Evolutionary conservation across 192 early-diverging fungal species (phyloP), one percentile per base, ranked within the genome.

Genomic region (Funneliformis mosseae): DNA sequence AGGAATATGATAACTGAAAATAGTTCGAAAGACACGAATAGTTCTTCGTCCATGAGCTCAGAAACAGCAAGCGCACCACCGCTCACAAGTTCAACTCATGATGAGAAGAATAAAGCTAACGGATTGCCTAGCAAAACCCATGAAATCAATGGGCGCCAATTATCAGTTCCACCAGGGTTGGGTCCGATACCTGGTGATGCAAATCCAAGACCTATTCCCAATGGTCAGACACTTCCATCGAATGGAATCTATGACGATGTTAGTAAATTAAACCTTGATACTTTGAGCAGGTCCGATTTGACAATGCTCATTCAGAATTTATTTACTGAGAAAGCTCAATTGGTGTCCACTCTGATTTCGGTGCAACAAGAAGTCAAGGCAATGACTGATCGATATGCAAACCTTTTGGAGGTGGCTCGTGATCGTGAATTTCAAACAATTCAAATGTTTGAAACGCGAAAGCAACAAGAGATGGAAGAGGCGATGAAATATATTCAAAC

Each of bases 391-490:
- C 83, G 85, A 6, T 90, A 87, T 42, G 83, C 83, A 6, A 85
- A 87, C 38, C 45, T 90, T 10, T 78, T 84, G 6, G 73, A 78
- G 10, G 71, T 88, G 41, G 78, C 85, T 2, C 87, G 86, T 10
- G 87, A 90, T 62, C 83, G 83, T 21, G 86, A 89, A 41, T 79
- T 83, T 60, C 87, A 88, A 55, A 80, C 83, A 1, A 77, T 87
- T 45, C 82, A 84, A 76, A 72, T 84, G 12, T 80, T 86, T 70
- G 83, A 88, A 70, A 73, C 82, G 8, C 86, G 84, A 21, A 89
- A 85, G 68, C 80, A 87, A 25, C 78, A 77, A 4, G 89, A 90
- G 72, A 86, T 87, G 85, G 88, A 90, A 23, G 89, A 90, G 68
- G 63, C 79, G 1, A 75, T 82, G 42, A 79, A 83, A n/a, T 90